Evolutionary conservation across 352 stramenopile genomes (phyloP), one percentile per base, ranked within the genome.

Genomic region (Phytophthora megakarya): DNA sequence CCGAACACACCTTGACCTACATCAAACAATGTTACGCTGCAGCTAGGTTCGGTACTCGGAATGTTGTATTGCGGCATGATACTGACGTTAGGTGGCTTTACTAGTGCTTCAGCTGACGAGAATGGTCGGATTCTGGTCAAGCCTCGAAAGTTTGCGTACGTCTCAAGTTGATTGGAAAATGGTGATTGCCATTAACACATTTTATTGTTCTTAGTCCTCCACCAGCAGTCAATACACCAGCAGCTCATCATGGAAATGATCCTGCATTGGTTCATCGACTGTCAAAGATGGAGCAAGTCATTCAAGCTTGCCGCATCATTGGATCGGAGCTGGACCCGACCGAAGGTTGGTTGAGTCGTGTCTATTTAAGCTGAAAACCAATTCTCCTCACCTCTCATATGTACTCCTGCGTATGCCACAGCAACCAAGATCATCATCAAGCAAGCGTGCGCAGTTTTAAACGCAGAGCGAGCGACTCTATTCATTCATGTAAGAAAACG

Each of bases 1-100:
- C 83, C 1, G 87, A 95, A 25, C 85, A 97, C 28, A 86, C 89
- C 3, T 65, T 91, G 50, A 51, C 75, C 22, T 95, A 92, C 53
- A 92, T 96, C 63, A 93, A 93, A 60, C 86, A 94, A 55, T 95
- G 86, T 73, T 96, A 96, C 64, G 81, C 86, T 15, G 85, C 86
- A 15, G 87, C 89, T 5, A 93, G 82, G 78, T 92, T 60, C 12
- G 47, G 49, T 12, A 25, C 22, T 19, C 21, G 19, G 11, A n/a
- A 49, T 10, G n/a, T 47, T 16, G 8, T 13, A 8, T 25, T 12
- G 21, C 38, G 15, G 16, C 6, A 35, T 38, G 18, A 18, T 2
- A 30, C 13, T 52, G 15, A 48, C 2, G 33, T 18, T 65, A 2
- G 26, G 19, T 47, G 3, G 38, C 65, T 21, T 32, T 51, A 25